phyloP scores from a whole-genome alignment of 1,139 yeast genomes.

The Suhomyces terraborum region DNA sequence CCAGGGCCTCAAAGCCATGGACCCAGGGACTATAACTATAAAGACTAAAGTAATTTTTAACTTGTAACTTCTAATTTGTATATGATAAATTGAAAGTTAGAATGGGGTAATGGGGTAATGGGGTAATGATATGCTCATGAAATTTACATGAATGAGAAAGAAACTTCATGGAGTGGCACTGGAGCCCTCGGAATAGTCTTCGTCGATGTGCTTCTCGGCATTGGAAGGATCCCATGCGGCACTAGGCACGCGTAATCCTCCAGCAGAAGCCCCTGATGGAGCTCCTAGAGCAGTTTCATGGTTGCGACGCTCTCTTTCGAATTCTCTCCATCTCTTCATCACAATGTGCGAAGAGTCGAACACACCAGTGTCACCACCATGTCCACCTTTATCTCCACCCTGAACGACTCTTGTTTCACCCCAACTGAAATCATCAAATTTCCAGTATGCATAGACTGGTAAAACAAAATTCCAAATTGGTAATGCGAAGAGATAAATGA shows the following conservation, averaged over 20 bases:
- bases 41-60: too few species aligned
- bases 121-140: neutral
- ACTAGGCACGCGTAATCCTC: constrained; percentile 37
- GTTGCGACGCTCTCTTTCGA: constrained; percentile 65
- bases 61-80: too few species aligned
- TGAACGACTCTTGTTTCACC: constrained; percentile 92
- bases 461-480: constrained; percentile 95
- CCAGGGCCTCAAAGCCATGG: too few species aligned
- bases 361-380: constrained; percentile 70
- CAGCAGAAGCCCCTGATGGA: constrained; percentile 9
- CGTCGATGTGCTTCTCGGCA: constrained; percentile 28
- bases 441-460: constrained; percentile 92
- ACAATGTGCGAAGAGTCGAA: constrained; percentile 86
- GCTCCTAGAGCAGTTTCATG: constrained; percentile 25
- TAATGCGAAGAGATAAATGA: constrained; percentile 75
- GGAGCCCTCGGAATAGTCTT: constrained; percentile 33
- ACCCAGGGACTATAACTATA: constrained; percentile 1
- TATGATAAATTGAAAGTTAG: too few species aligned
- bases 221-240: constrained; percentile 55
- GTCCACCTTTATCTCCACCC: constrained; percentile 71
- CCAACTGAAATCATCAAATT: constrained; percentile 98
- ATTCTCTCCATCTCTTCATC: constrained; percentile 94
- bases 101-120: too few species aligned
- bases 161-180: constrained; percentile 19
- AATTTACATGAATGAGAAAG: too few species aligned